These are phyloP conservation scores for Eucalyptus dawsonii DNA, from an alignment of 345 rosid genomes.

Conservation along the genomic window DNA sequence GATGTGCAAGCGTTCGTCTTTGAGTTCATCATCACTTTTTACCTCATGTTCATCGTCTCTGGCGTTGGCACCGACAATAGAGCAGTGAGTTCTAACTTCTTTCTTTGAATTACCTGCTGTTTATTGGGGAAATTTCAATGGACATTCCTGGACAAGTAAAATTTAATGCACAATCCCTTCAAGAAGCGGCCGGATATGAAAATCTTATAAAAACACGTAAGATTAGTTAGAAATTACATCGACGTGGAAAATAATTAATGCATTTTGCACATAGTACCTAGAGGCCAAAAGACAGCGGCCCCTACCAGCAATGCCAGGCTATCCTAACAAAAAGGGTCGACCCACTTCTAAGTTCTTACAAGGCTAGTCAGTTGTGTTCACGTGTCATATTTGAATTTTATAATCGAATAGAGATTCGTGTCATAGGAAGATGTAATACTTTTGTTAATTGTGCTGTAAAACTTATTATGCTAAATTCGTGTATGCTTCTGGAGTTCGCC, in stretches of 20 bases:
- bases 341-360: background rate
- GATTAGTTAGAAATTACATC: background rate
- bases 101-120: background rate
- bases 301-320: too few species aligned
- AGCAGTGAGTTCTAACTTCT: slow-evolving; percentile 46
- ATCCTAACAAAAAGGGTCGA: background rate
- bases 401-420: rapidly evolving
- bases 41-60: slow-evolving; percentile 67
- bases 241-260: background rate
- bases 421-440: rapidly evolving
- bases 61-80: slow-evolving; percentile 83
- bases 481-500: too few species aligned
- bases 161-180: background rate
- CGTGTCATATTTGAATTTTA: rapidly evolving
- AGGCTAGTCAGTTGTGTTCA: background rate
- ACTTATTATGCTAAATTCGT: too few species aligned
- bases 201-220: background rate
- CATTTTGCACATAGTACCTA: background rate
- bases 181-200: background rate
- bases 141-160: too few species aligned
- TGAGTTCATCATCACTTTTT: slow-evolving; percentile 88
- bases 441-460: too few species aligned
- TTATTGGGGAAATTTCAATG: background rate
- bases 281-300: rapidly evolving
- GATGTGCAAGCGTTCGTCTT: slow-evolving; percentile 56